phyloP scores from a whole-genome alignment of 2,329 filamentous ascomycete species.

The Diaporthe destruens region DNA sequence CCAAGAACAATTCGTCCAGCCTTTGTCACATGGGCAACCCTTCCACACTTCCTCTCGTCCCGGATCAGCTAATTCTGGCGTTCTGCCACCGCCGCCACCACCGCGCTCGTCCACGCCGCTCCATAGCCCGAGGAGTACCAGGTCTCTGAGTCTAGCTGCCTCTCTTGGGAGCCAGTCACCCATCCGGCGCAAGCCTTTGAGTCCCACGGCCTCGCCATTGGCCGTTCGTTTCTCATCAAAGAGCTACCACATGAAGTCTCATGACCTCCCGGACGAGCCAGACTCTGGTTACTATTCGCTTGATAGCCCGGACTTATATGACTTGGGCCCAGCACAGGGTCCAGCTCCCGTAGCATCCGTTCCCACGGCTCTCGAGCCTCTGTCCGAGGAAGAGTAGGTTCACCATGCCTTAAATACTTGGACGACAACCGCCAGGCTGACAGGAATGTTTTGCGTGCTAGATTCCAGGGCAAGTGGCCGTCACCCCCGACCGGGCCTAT shows the following conservation, averaged over 20 bases:
- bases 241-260: conserved; percentile 53
- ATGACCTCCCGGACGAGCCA: conserved; percentile 59
- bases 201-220: conserved; percentile 65
- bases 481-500: conserved; percentile 41
- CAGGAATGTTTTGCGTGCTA: conserved; percentile 38
- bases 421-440: conserved; percentile 44
- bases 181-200: conserved; percentile 73
- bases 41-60: conserved; percentile 29
- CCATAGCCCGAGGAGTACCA: conserved; percentile 48
- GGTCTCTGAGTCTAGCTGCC: conserved; percentile 49
- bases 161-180: conserved; percentile 47
- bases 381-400: conserved; percentile 41
- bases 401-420: conserved; percentile 7
- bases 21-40: conserved; percentile 28
- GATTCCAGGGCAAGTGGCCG: conserved; percentile 42
- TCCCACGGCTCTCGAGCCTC: conserved; percentile 34
- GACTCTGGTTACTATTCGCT: conserved; percentile 67
- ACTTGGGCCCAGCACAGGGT: conserved; percentile 57
- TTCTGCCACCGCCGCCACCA: conserved; percentile 32
- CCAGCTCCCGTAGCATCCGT: conserved; percentile 38
- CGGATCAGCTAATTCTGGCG: conserved; percentile 26
- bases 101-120: conserved; percentile 40
- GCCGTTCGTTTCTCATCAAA: conserved; percentile 62
- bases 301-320: conserved; percentile 73
- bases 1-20: conserved; percentile 29